Evolutionary conservation across 2,329 filamentous ascomycete species (phyloP), one percentile per base, ranked within the genome.

Genomic region (Ceratocystiopsis sp.): DNA sequence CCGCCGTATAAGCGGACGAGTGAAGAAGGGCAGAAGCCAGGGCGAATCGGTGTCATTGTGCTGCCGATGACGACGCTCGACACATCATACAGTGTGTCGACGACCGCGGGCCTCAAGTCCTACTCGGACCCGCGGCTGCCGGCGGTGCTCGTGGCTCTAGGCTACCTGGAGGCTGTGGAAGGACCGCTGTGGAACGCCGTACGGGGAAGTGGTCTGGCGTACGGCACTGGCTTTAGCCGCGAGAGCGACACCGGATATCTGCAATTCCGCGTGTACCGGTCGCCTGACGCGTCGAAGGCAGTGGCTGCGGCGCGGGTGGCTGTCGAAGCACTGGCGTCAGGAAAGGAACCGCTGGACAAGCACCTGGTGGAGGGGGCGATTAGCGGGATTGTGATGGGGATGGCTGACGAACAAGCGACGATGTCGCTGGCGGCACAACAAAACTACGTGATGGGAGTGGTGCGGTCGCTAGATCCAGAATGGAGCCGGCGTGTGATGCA

Each of bases 121-220:
- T 87, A 81, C 55, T 68, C 72, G 4, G 80, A 95, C 54, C 79
- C 86, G 0, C 71, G 75, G 15, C 68, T 96, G 1, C 86, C 91
- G 0, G 79, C 87, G 2, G 70, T 94, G 42, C 75, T 93, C 58
- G 87, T 98, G 9, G 86, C 89, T 1, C 75, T 86, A 41, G 78
- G 86, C 17, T 96, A 95, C 57, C 79, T 98, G 47, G 87, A 95
- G 56, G 79, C 86, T 1, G 82, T 93, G 16, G 91, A 98, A 60
- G 91, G 91, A 0, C 91, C 91, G 1, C 74, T 98, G 32, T 96
- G 91, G 89, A 81, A 81, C 49, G 84, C 85, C 0, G 83, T 96
- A 40, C 84, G 91, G 39, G 91, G 91, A 44, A 91, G 84, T 37
- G 91, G 91, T 38, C 77, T 96, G 42, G 91, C 91, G 0, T 98